A percentile compares a stretch with the other conserved stretches of the same genome.
phyloP scores from a whole-genome alignment of 345 rosid species.

The Trapa bicornis region DNA sequence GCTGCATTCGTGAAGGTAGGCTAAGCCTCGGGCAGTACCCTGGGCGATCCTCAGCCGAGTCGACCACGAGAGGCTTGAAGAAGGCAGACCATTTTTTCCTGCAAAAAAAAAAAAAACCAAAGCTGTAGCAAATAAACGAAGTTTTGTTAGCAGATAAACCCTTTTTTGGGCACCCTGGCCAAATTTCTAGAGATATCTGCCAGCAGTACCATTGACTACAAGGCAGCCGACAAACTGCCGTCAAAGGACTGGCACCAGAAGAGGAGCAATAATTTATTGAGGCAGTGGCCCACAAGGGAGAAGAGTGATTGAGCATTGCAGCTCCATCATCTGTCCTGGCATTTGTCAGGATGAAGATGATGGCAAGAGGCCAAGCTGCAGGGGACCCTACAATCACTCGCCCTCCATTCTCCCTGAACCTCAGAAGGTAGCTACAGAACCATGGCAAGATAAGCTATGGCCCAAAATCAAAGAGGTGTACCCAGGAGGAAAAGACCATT shows the following conservation, averaged over 20 bases:
- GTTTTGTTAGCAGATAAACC: background rate
- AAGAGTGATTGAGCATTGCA: background rate
- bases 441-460: background rate
- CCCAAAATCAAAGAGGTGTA: background rate
- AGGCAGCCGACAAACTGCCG: too few species aligned
- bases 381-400: background rate
- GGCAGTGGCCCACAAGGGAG: background rate
- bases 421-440: background rate
- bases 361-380: constrained; percentile 1
- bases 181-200: background rate
- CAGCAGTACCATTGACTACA: background rate
- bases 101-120: constrained; percentile 3
- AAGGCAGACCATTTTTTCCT: constrained; percentile 81
- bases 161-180: background rate
- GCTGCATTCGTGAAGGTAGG: constrained; percentile 95
- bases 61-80: constrained; percentile 74
- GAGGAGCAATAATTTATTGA: background rate
- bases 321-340: background rate
- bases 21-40: constrained; percentile 88
- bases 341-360: background rate
- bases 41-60: constrained; percentile 65
- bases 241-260: background rate
- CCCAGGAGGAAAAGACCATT: background rate
- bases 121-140: background rate
- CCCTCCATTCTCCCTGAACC: background rate